Conservation (phyloP, 163 green algal species). For the Scenedesmus sp. region DNA sequence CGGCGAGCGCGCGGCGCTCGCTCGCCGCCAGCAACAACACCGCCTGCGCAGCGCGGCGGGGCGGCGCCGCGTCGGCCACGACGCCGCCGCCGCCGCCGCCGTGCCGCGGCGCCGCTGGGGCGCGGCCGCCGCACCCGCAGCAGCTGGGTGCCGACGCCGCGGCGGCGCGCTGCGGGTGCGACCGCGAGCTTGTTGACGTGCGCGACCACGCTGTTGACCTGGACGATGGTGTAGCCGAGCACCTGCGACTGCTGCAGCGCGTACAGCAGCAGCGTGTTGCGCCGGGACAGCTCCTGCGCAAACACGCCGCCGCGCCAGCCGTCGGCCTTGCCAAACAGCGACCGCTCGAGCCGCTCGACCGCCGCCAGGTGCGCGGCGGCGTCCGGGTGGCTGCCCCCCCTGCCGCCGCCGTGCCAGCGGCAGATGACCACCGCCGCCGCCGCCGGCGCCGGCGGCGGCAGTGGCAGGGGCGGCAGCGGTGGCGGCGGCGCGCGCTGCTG, state of each 20-base stretch:
- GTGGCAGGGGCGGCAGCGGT: too few relatives aligned
- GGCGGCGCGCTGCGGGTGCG: too few relatives aligned
- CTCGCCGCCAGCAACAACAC: not conserved
- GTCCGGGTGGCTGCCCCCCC: too few relatives aligned
- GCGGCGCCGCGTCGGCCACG: too few relatives aligned
- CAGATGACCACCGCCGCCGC: too few relatives aligned
- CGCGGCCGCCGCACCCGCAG: too few relatives aligned
- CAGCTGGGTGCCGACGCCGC: too few relatives aligned
- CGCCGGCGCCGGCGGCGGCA: too few relatives aligned
- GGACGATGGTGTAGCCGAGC: slow-evolving; percentile 25
- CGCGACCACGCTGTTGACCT: slow-evolving; percentile 38
- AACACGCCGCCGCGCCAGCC: slow-evolving; percentile 21
- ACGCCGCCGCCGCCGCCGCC: too few relatives aligned
- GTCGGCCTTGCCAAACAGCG: slow-evolving; percentile 35
- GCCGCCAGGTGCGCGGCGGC: slow-evolving; percentile 24
- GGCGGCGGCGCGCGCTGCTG: too few relatives aligned
- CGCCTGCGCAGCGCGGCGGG: not conserved
- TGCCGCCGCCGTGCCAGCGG: too few relatives aligned
- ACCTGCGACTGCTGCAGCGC: not conserved
- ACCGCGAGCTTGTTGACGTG: slow-evolving; percentile 32
- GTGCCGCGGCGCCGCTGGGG: too few relatives aligned
- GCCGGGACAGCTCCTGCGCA: slow-evolving; percentile 6
- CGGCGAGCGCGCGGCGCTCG: slow-evolving; percentile 10
- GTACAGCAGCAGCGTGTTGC: slow-evolving; percentile 34
- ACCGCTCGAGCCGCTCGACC: slow-evolving; percentile 15